Conservation (phyloP, 2,329 filamentous ascomycete genomes). For the Moelleriella libera region DNA sequence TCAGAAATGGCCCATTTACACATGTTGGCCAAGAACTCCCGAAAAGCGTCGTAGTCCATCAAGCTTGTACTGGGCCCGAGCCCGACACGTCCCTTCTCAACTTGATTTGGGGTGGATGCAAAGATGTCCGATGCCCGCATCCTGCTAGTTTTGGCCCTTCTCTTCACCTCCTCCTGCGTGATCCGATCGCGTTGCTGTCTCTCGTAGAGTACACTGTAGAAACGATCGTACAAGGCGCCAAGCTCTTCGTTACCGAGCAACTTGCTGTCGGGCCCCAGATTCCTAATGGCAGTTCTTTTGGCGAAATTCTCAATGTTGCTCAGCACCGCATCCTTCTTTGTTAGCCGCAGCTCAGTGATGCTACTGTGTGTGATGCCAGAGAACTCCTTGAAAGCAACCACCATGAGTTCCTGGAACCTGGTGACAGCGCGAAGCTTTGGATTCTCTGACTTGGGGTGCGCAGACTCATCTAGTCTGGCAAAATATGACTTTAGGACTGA, state of each 20-base stretch:
- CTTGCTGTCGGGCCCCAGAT: constrained; percentile 92
- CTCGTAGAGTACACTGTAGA: constrained; percentile 86
- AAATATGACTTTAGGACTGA: constrained; percentile 94
- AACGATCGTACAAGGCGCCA: constrained; percentile 82
- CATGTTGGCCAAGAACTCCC: constrained; percentile 82
- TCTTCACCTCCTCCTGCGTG: constrained; percentile 61
- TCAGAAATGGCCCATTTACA: constrained; percentile 90
- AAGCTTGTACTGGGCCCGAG: constrained; percentile 77
- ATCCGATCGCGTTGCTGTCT: constrained; percentile 70
- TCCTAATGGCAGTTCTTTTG: constrained; percentile 90
- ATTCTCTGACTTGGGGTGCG: constrained; percentile 90
- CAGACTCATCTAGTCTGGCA: constrained; percentile 81
- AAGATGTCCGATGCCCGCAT: constrained; percentile 23
- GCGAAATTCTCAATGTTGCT: constrained; percentile 96
- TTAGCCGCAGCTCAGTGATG: constrained; percentile 75
- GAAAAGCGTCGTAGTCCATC: constrained; percentile 96
- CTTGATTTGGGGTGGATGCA: constrained; percentile 27
- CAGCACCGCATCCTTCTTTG: constrained; percentile 87
- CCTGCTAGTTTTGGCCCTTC: constrained; percentile 45
- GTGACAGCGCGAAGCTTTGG: constrained; percentile 89
- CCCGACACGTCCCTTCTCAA: constrained; percentile 76
- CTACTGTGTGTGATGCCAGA: constrained; percentile 87
- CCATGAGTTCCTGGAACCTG: constrained; percentile 95
- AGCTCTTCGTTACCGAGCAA: constrained; percentile 74
- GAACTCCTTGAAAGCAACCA: constrained; percentile 97